These are phyloP conservation scores for Pichia phayaonensis DNA, from an alignment of 805 yeast species.

Conservation along the genomic window DNA sequence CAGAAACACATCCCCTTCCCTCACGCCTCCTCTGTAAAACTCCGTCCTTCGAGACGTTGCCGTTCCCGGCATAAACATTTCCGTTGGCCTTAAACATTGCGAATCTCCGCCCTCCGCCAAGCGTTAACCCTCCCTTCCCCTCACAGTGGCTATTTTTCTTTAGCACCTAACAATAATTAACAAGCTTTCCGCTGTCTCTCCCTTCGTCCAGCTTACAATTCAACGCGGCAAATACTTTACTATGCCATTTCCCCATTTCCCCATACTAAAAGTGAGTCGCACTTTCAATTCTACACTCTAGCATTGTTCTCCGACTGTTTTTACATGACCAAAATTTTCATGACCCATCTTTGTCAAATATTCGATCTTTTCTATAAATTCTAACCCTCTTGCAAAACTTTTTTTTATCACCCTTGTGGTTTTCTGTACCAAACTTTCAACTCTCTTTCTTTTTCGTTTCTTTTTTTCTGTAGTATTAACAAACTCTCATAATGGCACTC, in stretches of 20 bases:
- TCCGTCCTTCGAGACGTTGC: background rate
- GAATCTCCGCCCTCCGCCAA: background rate
- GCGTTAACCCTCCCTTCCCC: background rate
- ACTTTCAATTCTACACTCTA: background rate
- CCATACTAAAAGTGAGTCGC: background rate
- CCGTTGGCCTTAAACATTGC: background rate
- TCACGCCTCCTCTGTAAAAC: background rate
- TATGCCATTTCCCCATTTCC: slow-evolving; percentile 1
- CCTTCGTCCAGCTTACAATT: background rate
- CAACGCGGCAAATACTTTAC: background rate
- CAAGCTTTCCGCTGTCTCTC: background rate
- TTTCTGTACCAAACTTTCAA: no score
- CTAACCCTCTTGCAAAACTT: background rate
- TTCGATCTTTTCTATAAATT: background rate
- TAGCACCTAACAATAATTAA: no score
- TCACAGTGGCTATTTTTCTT: background rate
- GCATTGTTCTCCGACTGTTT: background rate
- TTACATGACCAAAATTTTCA: background rate
- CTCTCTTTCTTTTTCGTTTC: no score
- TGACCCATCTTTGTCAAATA: background rate
- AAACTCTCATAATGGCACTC: background rate
- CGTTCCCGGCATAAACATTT: background rate
- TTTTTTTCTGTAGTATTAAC: background rate
- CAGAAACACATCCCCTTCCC: background rate
- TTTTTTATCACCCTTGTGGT: no score